Evolutionary conservation across 2,329 filamentous ascomycete species (phyloP).

Genomic region (Cordyceps pruinosa): DNA sequence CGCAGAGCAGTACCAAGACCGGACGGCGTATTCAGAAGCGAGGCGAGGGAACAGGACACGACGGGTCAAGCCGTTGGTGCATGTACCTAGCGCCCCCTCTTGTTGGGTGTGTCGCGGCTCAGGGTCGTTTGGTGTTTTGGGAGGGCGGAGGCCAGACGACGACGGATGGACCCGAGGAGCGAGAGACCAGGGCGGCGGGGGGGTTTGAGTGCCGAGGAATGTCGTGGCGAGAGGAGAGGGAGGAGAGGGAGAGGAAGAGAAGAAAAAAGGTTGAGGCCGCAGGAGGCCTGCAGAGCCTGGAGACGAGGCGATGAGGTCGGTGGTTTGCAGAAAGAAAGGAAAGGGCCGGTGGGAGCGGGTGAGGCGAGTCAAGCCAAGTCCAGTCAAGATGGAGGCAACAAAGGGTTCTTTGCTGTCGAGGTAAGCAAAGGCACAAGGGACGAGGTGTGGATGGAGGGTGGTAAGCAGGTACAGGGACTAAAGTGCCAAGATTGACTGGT

Average conservation of each 20-base stretch:
- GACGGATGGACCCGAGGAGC: not conserved
- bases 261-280: constrained; percentile 11
- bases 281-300: constrained; percentile 12
- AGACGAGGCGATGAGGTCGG: constrained; percentile 4
- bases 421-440: not conserved
- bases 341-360: not conserved
- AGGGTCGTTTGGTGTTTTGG: constrained; percentile 4
- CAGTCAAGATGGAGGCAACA: not conserved
- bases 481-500: too few relatives aligned
- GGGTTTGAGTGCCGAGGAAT: not conserved
- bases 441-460: not conserved
- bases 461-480: not conserved
- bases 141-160: not conserved
- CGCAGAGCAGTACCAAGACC: not conserved
- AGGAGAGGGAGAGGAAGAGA: not conserved
- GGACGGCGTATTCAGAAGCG: not conserved
- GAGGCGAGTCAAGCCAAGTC: constrained; percentile 6
- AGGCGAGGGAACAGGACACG: not conserved
- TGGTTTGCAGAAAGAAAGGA: not conserved
- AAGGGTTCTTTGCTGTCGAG: not conserved
- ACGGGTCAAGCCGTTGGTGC: constrained; percentile 6
- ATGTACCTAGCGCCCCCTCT: constrained; percentile 3
- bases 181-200: not conserved
- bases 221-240: not conserved
- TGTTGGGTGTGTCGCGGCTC: constrained; percentile 2